These are phyloP conservation scores for Colletotrichum cordylinicola DNA, from an alignment of 2,329 filamentous ascomycete species.

Conservation along the genomic window DNA sequence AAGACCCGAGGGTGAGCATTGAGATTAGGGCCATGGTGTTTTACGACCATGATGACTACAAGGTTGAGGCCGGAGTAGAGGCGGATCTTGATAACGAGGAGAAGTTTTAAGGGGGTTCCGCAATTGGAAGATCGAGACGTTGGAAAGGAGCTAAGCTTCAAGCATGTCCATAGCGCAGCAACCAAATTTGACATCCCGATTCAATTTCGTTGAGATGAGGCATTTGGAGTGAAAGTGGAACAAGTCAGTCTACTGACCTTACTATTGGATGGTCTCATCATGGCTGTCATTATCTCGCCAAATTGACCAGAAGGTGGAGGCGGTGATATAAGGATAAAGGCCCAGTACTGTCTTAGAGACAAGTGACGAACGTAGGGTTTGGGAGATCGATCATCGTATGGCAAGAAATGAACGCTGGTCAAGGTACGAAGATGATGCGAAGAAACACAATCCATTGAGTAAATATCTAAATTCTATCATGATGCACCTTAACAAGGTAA, in stretches of 20 bases:
- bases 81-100: not conserved
- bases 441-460: not conserved
- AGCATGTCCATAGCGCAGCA: not conserved
- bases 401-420: not conserved
- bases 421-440: not conserved
- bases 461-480: not conserved
- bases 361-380: not conserved
- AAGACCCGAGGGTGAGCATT: not conserved
- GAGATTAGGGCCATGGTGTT: not conserved
- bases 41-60: not conserved
- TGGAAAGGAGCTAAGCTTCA: not conserved
- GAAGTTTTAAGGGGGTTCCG: not conserved
- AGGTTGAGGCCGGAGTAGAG: not conserved
- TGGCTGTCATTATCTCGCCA: not conserved
- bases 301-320: no score
- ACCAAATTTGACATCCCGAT: not conserved
- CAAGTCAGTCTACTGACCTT: accelerated
- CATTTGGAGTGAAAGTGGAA: not conserved
- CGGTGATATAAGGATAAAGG: no score
- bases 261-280: no score
- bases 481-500: not conserved
- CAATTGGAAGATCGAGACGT: not conserved
- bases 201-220: not conserved
- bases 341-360: not conserved
- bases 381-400: not conserved